A percentile compares a stretch with the other conserved stretches of the same genome.
Evolutionary conservation across 2,329 filamentous ascomycete species (phyloP).

Genomic region (Escovopsis weberi): DNA sequence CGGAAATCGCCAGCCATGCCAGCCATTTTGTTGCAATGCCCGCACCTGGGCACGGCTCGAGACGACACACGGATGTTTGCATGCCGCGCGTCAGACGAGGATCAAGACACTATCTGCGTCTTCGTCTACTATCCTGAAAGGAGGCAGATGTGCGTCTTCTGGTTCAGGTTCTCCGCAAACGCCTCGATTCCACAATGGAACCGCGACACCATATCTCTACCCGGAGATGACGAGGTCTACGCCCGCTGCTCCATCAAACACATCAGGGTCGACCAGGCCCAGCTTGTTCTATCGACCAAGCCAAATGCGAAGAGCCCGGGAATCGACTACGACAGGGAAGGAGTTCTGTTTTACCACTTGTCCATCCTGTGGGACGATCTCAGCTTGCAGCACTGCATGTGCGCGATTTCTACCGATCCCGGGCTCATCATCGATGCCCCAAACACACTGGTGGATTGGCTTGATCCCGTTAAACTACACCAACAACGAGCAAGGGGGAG

Average conservation of each 20-base stretch:
- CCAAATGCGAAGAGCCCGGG: conserved; percentile 11
- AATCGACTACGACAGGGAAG: conserved; percentile 17
- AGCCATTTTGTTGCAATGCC: conserved; percentile 14
- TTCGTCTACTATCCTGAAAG: conserved; percentile 19
- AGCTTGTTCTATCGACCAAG: conserved; percentile 7
- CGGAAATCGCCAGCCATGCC: conserved; percentile 8
- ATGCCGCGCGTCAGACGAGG: conserved; percentile 11
- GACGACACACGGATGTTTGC: conserved; percentile 16
- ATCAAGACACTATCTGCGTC: conserved; percentile 14
- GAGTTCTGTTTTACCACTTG: conserved; percentile 32
- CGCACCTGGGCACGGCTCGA: conserved; percentile 15
- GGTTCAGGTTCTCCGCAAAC: conserved; percentile 15
- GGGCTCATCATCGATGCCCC: conserved; percentile 15
- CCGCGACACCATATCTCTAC: conserved; percentile 18
- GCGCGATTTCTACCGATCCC: conserved; percentile 12
- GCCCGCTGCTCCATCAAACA: conserved; percentile 9
- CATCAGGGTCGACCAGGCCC: conserved; percentile 15
- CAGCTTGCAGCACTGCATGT: conserved; percentile 26
- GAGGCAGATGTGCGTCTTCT: conserved; percentile 20
- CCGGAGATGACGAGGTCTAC: conserved; percentile 5
- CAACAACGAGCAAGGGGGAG: conserved; percentile 14
- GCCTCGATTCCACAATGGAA: conserved; percentile 22
- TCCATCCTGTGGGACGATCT: conserved; percentile 28
- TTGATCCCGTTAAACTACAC: conserved; percentile 11
- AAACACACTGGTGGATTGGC: conserved; percentile 12